Evolutionary conservation across 352 stramenopile species (phyloP).

Genomic region (Peronospora belbahrii): DNA sequence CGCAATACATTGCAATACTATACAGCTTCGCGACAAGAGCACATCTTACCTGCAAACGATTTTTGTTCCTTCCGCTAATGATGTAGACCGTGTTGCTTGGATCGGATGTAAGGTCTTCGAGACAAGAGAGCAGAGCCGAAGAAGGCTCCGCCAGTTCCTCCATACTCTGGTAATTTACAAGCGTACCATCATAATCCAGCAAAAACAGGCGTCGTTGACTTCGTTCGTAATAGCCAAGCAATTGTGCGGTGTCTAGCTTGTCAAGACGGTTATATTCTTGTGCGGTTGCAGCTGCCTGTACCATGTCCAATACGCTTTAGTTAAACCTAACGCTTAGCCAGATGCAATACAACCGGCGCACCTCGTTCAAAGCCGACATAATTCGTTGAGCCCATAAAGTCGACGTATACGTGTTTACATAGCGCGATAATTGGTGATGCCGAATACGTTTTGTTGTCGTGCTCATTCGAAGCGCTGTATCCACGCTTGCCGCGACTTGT

Average conservation of each 20-base stretch:
- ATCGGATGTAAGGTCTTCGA: conserved; percentile 60
- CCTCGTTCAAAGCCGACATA: conserved; percentile 73
- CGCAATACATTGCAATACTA: background rate
- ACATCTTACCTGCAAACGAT: conserved; percentile 36
- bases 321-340: background rate
- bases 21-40: background rate
- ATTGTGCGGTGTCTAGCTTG: conserved; percentile 74
- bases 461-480: conserved; percentile 79
- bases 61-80: conserved; percentile 77
- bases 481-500: conserved; percentile 77
- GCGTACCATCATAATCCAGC: conserved; percentile 81
- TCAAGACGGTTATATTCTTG: conserved; percentile 85
- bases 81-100: conserved; percentile 82
- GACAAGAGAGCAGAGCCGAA: conserved; percentile 43
- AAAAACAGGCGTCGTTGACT: no score
- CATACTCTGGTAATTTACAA: conserved; percentile 78
- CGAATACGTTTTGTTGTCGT: conserved; percentile 83
- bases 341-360: conserved; percentile 3
- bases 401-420: conserved; percentile 87
- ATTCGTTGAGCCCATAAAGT: conserved; percentile 80
- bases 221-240: no score
- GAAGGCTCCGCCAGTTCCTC: conserved; percentile 57
- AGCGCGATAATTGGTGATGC: conserved; percentile 77
- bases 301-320: background rate
- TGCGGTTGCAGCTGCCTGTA: conserved; percentile 47